phyloP scores from a whole-genome alignment of 768 basidiomycete genomes.

The Leccinum variicolor region DNA sequence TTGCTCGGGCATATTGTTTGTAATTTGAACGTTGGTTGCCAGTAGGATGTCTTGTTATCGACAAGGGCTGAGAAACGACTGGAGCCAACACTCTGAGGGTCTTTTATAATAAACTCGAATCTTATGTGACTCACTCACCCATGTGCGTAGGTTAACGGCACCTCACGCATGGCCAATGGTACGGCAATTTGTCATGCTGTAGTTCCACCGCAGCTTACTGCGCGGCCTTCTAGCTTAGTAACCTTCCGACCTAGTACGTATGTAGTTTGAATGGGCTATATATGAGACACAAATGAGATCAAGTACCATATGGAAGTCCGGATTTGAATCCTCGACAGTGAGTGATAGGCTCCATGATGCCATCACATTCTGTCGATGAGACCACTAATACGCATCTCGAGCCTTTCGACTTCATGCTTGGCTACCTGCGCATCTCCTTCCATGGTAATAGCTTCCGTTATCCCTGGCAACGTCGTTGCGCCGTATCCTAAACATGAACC shows the following conservation, averaged over 20 bases:
- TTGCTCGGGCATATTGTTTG: slow-evolving; percentile 21
- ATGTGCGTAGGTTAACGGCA: not conserved
- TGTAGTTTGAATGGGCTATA: too few relatives aligned
- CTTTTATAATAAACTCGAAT: not conserved
- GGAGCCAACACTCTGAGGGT: not conserved
- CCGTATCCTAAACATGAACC: not conserved
- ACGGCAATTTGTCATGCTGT: not conserved
- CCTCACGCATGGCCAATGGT: not conserved
- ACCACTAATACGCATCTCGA: not conserved
- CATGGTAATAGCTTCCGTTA: slow-evolving; percentile 13
- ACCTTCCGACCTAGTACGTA: not conserved
- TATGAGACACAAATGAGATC: too few relatives aligned
- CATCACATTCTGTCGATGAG: not conserved
- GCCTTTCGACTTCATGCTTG: not conserved
- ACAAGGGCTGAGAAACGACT: not conserved
- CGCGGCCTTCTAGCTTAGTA: not conserved
- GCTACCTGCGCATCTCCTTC: not conserved
- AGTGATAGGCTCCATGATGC: too few relatives aligned
- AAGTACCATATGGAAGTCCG: too few relatives aligned
- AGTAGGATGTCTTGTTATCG: not conserved
- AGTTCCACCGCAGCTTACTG: not conserved
- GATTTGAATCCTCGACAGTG: too few relatives aligned
- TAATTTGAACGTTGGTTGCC: not conserved
- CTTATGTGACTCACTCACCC: too few relatives aligned
- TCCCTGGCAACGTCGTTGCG: not conserved